phyloP scores from a whole-genome alignment of 768 basidiomycete species.

The Tulasnella sp. region DNA sequence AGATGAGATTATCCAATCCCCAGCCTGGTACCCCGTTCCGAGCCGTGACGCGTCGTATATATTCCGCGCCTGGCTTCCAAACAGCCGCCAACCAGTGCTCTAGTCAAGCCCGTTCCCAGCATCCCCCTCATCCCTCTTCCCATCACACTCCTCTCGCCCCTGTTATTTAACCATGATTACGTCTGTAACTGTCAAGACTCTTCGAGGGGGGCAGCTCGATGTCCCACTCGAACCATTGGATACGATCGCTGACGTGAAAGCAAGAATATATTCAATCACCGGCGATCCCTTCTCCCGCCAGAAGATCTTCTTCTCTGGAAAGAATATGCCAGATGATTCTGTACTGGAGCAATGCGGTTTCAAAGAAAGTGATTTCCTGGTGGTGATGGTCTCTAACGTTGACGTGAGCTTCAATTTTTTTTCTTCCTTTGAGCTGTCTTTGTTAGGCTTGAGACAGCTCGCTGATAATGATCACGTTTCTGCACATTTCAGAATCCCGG shows the following conservation, averaged over 20 bases:
- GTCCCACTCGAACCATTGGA: conserved; percentile 75
- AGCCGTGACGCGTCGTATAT: too few relatives aligned
- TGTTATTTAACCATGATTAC: not conserved
- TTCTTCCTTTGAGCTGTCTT: not conserved
- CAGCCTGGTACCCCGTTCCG: too few relatives aligned
- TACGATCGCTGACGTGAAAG: conserved; percentile 73
- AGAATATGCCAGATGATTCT: conserved; percentile 84
- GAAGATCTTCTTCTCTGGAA: conserved; percentile 95
- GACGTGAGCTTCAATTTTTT: conserved; percentile 50
- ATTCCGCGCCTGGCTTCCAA: too few relatives aligned
- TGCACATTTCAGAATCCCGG: not conserved
- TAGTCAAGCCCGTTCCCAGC: too few relatives aligned
- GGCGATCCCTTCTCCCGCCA: conserved; percentile 71
- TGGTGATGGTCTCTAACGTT: conserved; percentile 97
- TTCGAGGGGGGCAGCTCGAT: conserved; percentile 88
- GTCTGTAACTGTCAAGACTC: conserved; percentile 80
- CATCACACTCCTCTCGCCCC: not conserved
- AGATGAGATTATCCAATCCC: too few relatives aligned
- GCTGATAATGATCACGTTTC: not conserved
- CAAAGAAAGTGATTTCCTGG: conserved; percentile 98
- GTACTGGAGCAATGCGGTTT: conserved; percentile 82
- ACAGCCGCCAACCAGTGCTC: too few relatives aligned
- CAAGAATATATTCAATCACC: conserved; percentile 73
- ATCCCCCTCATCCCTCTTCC: not conserved
- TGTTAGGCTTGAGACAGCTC: conserved; percentile 11